A percentile compares a stretch with the other conserved stretches of the same genome.
These are phyloP conservation scores for Melastoma candidum DNA, from an alignment of 441 rosid genomes.

Conservation along the genomic window DNA sequence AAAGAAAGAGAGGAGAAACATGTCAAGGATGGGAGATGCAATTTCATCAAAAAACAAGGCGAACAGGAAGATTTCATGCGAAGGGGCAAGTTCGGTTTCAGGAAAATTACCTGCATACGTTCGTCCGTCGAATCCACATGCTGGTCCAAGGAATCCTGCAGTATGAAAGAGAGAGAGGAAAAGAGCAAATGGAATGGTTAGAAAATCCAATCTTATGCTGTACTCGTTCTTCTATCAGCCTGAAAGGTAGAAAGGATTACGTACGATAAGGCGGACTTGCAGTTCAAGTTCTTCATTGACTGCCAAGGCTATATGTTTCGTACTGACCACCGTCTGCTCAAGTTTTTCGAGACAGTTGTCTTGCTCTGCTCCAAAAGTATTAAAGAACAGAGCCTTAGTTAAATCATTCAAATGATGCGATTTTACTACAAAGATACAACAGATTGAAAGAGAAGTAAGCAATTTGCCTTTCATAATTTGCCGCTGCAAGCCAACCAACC, in stretches of 20 bases:
- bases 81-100: neutral
- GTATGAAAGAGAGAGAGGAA: constrained; percentile 10
- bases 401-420: too few species aligned
- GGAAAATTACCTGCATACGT: constrained; percentile 58
- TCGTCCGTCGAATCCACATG: constrained; percentile 88
- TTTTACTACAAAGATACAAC: too few species aligned
- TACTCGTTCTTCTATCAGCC: too few species aligned
- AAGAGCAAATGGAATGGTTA: neutral
- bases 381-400: neutral
- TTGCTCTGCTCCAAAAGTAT: constrained; percentile 55
- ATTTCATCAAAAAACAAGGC: neutral
- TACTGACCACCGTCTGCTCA: constrained; percentile 77
- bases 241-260: constrained; percentile 8
- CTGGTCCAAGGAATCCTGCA: constrained; percentile 90
- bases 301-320: constrained; percentile 91
- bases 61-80: neutral
- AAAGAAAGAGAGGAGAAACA: neutral
- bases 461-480: constrained; percentile 78
- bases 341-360: constrained; percentile 90
- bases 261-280: constrained; percentile 85
- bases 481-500: constrained; percentile 77
- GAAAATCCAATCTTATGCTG: too few species aligned
- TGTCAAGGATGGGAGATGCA: too few species aligned
- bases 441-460: too few species aligned
- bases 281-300: constrained; percentile 87